phyloP scores from a whole-genome alignment of 2,329 filamentous ascomycete species.

The Fusarium sp. region DNA sequence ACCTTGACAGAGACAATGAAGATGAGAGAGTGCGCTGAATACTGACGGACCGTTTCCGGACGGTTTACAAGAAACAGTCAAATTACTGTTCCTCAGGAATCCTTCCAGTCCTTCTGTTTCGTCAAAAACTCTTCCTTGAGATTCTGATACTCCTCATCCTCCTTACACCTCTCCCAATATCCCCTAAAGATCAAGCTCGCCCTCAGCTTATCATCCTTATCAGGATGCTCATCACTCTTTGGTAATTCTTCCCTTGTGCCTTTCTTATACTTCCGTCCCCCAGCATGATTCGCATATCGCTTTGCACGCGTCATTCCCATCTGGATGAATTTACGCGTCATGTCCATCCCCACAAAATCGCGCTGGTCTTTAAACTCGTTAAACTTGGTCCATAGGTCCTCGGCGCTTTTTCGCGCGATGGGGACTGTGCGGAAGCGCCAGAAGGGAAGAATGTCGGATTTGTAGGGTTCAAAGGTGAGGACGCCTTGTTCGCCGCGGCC shows the following conservation, averaged over 20 bases:
- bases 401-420: slow-evolving; percentile 54
- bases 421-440: slow-evolving; percentile 63
- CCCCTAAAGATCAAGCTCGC: slow-evolving; percentile 33
- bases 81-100: not conserved
- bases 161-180: slow-evolving; percentile 38
- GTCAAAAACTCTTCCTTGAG: slow-evolving; percentile 27
- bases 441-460: slow-evolving; percentile 65
- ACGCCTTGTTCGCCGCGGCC: slow-evolving; percentile 70
- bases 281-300: slow-evolving; percentile 66
- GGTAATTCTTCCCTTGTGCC: slow-evolving; percentile 24
- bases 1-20: not conserved
- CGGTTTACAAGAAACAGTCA: not conserved
- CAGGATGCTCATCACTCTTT: slow-evolving; percentile 18
- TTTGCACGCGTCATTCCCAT: slow-evolving; percentile 73
- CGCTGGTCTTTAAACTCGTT: slow-evolving; percentile 58
- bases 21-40: not conserved
- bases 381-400: slow-evolving; percentile 61
- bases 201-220: slow-evolving; percentile 33
- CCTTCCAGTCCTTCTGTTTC: not conserved
- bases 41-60: not conserved
- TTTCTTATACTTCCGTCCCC: slow-evolving; percentile 63
- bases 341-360: slow-evolving; percentile 73
- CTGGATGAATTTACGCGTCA: slow-evolving; percentile 71
- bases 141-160: slow-evolving; percentile 32
- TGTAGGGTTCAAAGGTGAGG: slow-evolving; percentile 72